Percentiles rank a stretch among this genome's conserved stretches.
phyloP scores from a whole-genome alignment of 2,329 filamentous ascomycete genomes.

The Fusarium xyrophilum region DNA sequence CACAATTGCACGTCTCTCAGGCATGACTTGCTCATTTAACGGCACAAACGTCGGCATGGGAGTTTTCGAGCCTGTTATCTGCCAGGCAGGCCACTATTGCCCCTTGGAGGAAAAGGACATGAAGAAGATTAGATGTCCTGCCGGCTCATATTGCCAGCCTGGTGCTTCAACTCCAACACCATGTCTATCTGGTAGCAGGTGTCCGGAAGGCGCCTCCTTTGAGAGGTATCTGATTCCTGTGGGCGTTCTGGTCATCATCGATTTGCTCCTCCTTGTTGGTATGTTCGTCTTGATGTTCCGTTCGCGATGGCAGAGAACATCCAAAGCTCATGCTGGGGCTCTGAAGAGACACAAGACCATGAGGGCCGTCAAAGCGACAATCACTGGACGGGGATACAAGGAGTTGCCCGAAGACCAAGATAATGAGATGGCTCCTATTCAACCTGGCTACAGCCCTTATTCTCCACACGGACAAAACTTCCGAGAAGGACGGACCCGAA shows the following conservation, averaged over 20 bases:
- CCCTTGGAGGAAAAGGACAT: slow-evolving; percentile 47
- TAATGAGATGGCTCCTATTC: slow-evolving; percentile 48
- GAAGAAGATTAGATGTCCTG: slow-evolving; percentile 52
- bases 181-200: slow-evolving; percentile 55
- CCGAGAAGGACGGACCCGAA: slow-evolving; percentile 33
- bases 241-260: slow-evolving; percentile 51
- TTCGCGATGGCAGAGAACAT: slow-evolving; percentile 24
- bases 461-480: slow-evolving; percentile 24
- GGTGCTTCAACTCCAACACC: slow-evolving; percentile 57
- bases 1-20: slow-evolving; percentile 47
- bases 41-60: slow-evolving; percentile 53
- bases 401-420: slow-evolving; percentile 45
- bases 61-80: slow-evolving; percentile 59
- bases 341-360: slow-evolving; percentile 37
- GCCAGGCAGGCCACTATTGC: slow-evolving; percentile 58
- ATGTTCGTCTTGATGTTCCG: slow-evolving; percentile 33
- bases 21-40: slow-evolving; percentile 43
- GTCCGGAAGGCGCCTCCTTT: slow-evolving; percentile 52
- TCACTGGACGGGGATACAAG: slow-evolving; percentile 45
- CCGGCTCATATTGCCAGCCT: slow-evolving; percentile 59
- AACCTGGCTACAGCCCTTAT: slow-evolving; percentile 39
- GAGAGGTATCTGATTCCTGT: slow-evolving; percentile 55
- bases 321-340: slow-evolving; percentile 15
- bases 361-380: slow-evolving; percentile 42
- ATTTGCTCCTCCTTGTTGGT: slow-evolving; percentile 50